Evolutionary conservation across 108 stramenopile genomes (phyloP).

Genomic region (Cyclotella cryptica): DNA sequence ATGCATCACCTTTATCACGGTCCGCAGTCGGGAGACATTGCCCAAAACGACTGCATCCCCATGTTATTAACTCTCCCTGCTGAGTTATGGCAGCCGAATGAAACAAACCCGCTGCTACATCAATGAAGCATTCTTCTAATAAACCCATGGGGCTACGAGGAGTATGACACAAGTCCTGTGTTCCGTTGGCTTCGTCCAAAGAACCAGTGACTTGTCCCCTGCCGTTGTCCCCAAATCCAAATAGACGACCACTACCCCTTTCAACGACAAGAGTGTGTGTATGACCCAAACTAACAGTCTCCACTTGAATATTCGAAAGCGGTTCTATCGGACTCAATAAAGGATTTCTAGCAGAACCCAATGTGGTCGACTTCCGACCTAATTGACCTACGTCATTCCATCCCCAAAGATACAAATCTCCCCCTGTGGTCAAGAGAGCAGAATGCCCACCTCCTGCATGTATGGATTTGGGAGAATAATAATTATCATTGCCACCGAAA

Average conservation of each 20-base stretch:
- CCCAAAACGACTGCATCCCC: conserved; percentile 79
- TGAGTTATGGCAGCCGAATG: conserved; percentile 80
- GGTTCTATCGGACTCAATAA: conserved; percentile 37
- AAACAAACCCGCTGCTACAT: conserved; percentile 80
- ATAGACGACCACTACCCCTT: conserved; percentile 61
- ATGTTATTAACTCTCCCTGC: conserved; percentile 74
- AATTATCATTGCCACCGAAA: background rate
- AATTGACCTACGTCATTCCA: conserved; percentile 85
- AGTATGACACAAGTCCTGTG: conserved; percentile 15
- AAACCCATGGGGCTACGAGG: conserved; percentile 26
- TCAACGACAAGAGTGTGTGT: conserved; percentile 81
- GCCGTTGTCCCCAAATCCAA: conserved; percentile 75
- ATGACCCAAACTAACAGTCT: conserved; percentile 68
- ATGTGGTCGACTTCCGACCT: conserved; percentile 24
- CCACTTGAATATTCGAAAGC: conserved; percentile 60
- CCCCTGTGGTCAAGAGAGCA: conserved; percentile 66
- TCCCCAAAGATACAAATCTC: conserved; percentile 81
- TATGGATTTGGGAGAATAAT: conserved; percentile 44
- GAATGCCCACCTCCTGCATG: conserved; percentile 86
- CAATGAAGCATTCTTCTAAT: conserved; percentile 35
- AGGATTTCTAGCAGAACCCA: background rate
- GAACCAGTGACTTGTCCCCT: conserved; percentile 64
- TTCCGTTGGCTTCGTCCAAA: background rate
- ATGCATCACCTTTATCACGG: background rate
- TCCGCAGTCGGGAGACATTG: conserved; percentile 49